These are phyloP conservation scores for Pythium insidiosum DNA, from an alignment of 352 stramenopile species.

Conservation along the genomic window DNA sequence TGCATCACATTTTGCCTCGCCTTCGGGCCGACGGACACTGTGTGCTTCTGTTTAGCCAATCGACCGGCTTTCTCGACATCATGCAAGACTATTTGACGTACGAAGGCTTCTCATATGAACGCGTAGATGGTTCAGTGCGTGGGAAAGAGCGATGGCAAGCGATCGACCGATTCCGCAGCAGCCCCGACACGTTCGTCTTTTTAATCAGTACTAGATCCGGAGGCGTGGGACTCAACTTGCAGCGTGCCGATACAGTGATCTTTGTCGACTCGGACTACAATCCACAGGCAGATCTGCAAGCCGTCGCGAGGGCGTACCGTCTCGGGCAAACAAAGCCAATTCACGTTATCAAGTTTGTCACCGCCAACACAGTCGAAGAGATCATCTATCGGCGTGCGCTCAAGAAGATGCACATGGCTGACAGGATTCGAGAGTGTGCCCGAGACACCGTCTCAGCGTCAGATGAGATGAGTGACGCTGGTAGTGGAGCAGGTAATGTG, in stretches of 20 bases:
- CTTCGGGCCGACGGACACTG: slow-evolving; percentile 79
- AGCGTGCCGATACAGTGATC: slow-evolving; percentile 79
- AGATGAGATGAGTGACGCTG: no score
- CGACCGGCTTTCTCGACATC: slow-evolving; percentile 66
- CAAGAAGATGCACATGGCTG: slow-evolving; percentile 65
- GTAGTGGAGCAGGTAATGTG: no score
- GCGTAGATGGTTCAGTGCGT: slow-evolving; percentile 66
- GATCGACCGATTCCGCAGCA: slow-evolving; percentile 79
- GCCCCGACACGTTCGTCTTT: slow-evolving; percentile 86
- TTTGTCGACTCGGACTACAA: slow-evolving; percentile 81
- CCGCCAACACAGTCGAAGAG: slow-evolving; percentile 68
- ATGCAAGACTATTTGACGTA: slow-evolving; percentile 77
- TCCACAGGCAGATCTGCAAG: slow-evolving; percentile 61
- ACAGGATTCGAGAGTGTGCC: slow-evolving; percentile 64
- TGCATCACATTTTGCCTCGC: slow-evolving; percentile 76
- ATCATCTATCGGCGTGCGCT: slow-evolving; percentile 67
- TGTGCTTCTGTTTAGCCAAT: slow-evolving; percentile 78
- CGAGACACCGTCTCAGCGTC: slow-evolving; percentile 16
- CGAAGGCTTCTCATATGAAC: slow-evolving; percentile 68
- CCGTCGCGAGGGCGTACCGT: slow-evolving; percentile 58
- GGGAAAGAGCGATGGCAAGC: slow-evolving; percentile 74
- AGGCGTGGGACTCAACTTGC: slow-evolving; percentile 60
- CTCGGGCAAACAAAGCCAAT: slow-evolving; percentile 71
- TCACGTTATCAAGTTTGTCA: slow-evolving; percentile 73
- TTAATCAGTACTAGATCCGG: slow-evolving; percentile 69